Evolutionary conservation across 352 stramenopile species (phyloP), one percentile per base, ranked within the genome.

Genomic region (Phytophthora pluvialis): DNA sequence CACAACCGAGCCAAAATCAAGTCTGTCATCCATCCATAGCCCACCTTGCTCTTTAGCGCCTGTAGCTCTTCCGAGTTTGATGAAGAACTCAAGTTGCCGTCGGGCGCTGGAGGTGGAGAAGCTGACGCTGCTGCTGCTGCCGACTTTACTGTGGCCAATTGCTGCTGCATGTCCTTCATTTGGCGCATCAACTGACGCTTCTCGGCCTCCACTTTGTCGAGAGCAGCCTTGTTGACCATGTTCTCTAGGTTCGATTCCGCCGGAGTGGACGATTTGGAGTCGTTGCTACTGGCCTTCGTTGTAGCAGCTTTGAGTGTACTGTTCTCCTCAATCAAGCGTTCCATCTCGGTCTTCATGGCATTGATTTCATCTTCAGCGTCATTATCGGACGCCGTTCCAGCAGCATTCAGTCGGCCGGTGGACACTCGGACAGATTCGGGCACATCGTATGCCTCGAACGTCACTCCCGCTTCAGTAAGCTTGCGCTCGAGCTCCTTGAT

Each of bases 301-400:
- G 55, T 40, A 31, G 46, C 49, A 28, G 63, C 66, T 50, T 77
- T 72, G 0, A 94, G 65, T 15, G 59, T 21, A 53, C 80, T 86
- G 58, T 93, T 93, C 33, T 93, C 83, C 16, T 88, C 80, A 35
- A 86, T 72, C 38, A 91, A 81, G 3, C 78, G 76, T 43, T 91
- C 79, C 60, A 93, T 89, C 44, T 93, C 83, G 1, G 78, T 64
- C 62, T 92, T 91, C 75, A 94, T 89, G 4, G 75, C 74, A 15
- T 79, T 73, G 13, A 91, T 85, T 71, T 93, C 81, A 5, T 67
- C 77, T 16, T 87, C 64, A 6, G 54, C 78, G 9, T 90, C 83
- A 1, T 75, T 74, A 10, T 91, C 79, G 1, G 60, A 59, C 4
- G 60, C 2, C 28, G 28, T 4, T 28, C 42, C 57, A 67, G 66